phyloP scores from a whole-genome alignment of 2,329 filamentous ascomycete species.

The Paecilomyces niveus region DNA sequence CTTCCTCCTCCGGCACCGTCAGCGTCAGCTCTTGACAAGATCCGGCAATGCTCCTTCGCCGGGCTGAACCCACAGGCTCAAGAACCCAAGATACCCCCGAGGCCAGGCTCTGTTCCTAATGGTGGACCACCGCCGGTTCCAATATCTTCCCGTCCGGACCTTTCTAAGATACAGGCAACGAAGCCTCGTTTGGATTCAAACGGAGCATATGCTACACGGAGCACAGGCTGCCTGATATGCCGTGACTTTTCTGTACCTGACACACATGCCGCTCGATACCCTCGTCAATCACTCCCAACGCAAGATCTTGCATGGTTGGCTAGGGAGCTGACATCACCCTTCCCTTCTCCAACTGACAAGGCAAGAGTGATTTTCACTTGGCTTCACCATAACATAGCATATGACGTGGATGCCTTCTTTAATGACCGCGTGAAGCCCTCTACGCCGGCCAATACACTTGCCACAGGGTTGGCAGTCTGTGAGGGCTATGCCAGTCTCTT shows the following conservation, averaged over 20 bases:
- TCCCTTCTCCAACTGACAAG: constrained; percentile 79
- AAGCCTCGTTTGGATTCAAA: constrained; percentile 37
- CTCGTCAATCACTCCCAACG: constrained; percentile 64
- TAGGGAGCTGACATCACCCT: constrained; percentile 67
- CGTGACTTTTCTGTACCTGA: constrained; percentile 84
- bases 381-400: constrained; percentile 88
- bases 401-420: constrained; percentile 77
- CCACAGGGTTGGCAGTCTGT: constrained; percentile 77
- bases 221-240: constrained; percentile 63
- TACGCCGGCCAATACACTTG: constrained; percentile 65
- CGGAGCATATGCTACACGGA: constrained; percentile 10
- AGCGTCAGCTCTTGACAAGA: constrained; percentile 25
- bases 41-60: constrained; percentile 41
- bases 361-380: constrained; percentile 89
- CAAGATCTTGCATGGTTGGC: constrained; percentile 66
- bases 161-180: constrained; percentile 48
- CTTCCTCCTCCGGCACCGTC: constrained; percentile 29
- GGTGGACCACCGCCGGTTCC: constrained; percentile 45
- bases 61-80: constrained; percentile 34
- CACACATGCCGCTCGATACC: constrained; percentile 67
- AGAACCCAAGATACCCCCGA: constrained; percentile 13
- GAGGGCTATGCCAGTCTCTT: constrained; percentile 85
- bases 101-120: constrained; percentile 11
- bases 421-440: constrained; percentile 58
- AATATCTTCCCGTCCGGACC: constrained; percentile 49